phyloP scores from a whole-genome alignment of 1,284 basidiomycete species.

The Anthracocystis walkeri region DNA sequence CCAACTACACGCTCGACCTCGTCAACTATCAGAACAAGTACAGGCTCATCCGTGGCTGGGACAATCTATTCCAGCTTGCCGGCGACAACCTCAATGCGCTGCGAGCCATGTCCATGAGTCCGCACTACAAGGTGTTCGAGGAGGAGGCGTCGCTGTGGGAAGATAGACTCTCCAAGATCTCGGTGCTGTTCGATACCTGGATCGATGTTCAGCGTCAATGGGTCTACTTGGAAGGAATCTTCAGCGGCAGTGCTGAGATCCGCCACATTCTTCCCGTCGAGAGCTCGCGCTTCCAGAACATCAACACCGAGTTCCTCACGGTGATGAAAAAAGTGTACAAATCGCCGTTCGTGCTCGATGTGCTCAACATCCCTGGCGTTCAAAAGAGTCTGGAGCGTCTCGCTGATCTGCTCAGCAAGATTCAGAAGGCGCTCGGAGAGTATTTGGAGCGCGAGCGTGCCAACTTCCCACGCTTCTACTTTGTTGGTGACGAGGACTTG shows the following conservation, averaged over 20 bases:
- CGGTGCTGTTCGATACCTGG: constrained; percentile 96
- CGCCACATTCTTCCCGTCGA: constrained; percentile 93
- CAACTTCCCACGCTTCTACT: constrained; percentile 97
- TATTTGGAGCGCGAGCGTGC: constrained; percentile 95
- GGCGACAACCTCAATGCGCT: constrained; percentile 87
- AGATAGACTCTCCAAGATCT: constrained; percentile 67
- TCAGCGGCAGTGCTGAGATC: constrained; percentile 91
- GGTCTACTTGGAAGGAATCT: constrained; percentile 99
- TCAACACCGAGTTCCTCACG: constrained; percentile 96
- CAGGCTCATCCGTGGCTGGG: constrained; percentile 90
- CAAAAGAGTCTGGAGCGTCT: constrained; percentile 97
- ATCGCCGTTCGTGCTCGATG: constrained; percentile 95
- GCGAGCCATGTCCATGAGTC: constrained; percentile 79
- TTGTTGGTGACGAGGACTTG: constrained; percentile 98
- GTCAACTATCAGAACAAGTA: constrained; percentile 99
- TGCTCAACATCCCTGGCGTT: constrained; percentile 93
- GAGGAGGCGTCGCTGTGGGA: constrained; percentile 71
- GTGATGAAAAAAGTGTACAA: constrained; percentile 99
- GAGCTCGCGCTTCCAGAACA: constrained; percentile 95
- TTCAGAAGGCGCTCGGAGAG: constrained; percentile 98
- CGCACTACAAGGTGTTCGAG: constrained; percentile 70
- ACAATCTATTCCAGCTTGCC: constrained; percentile 77
- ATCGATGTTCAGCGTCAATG: constrained; percentile 99
- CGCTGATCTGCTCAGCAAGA: constrained; percentile 94
- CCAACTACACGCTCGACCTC: constrained; percentile 91